Evolutionary conservation across 768 basidiomycete species (phyloP), one percentile per base, ranked within the genome.

Genomic region (Neoboletus subvelutipes): DNA sequence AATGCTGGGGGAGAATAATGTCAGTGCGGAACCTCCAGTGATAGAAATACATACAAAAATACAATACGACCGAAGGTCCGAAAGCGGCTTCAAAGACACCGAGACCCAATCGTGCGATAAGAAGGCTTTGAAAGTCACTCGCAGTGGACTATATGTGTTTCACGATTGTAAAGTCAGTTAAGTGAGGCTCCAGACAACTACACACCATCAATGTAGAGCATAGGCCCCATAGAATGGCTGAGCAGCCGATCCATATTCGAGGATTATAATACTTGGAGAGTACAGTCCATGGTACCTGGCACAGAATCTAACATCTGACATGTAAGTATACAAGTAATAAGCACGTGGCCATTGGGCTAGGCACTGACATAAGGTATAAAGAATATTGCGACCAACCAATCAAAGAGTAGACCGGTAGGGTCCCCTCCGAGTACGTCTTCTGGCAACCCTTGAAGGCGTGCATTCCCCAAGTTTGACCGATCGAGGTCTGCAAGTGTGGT

Each of bases 391-490:
- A 85, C 87, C 43, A 89, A 71, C 89, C 88, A 90, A 66, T 88
- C 88, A 64, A 88, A 91, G n/a, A 84, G 75, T 24, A 77, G 59
- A 1, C 90, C 88, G 0, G 83, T 84, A 10, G 80, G 80, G 63
- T 91, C 90, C 8, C 88, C 88, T 13, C 78, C 78, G 13, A 92
- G 81, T 13, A 76, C 73, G 57, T 91, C 87, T 39, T 81, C 67
- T 4, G 85, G 80, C 13, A 92, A 72, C 12, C 87, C 85, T 72
- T 87, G 87, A 39, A 91, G 74, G 50, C 89, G 80, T 46, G 90
- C 90, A 66, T 92, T 92, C 17, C 90, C 90, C 41, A 91, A 66
- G 66, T 91, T 91, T 0, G 86, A 84, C 52, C 91, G 82, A 69
- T 92, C 90, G 49, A 93, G 76, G 67, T 85, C 71, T 74, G 48